Base-by-base conservation (phyloP, 176 grass and related monocot genomes). In the Ananas comosus region DNA sequence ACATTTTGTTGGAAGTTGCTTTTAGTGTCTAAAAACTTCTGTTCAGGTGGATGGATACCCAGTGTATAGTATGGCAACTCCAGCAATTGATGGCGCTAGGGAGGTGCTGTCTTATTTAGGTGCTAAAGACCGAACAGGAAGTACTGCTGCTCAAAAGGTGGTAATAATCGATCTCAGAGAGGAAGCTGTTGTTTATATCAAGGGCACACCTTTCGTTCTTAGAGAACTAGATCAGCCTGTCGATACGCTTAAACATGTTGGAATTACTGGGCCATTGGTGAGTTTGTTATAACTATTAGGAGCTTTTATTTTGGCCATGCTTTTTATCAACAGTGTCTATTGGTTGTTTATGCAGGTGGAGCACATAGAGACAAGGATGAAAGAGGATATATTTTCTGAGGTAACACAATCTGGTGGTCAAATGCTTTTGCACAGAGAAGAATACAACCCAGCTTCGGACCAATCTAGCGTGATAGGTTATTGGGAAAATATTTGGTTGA, bases 201-300 rank as follows among this genome's bases (percentile, higher is more conserved):
- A 93, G 66, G 89, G 82, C 12, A 83, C 82, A 13, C 94, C 94
- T 29, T 97, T 97, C 84, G 94, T 97, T 88, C 88, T 97, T 76
- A 97, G 94, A 85, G 94, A 97, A 73, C 54, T 93, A 69, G 89
- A 97, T 82, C 89, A 90, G 70, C 89, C 94, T 81, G 87, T 97
- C 73, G 89, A 97, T 88, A 97, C 94, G 69, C 87, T 93, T 53
- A 97, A 97, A 82, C 94, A 97, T 97, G 94, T 93, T 85, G 94
- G 94, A 69, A 97, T 97, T 82, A 92, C 89, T 53, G 89, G 94
- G 29, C 87, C 87, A 56, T 77, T 88, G 87, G 94, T 97, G 72
- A 92, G 72, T 49, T 53, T 53, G 48, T 66, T 78, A 33, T 42
- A 42, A 42, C 33, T 42, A 56, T 66, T 85, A 58, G 64, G 63